These are phyloP conservation scores for Thalassiosira exigua DNA, from an alignment of 352 stramenopile species.

Conservation along the genomic window DNA sequence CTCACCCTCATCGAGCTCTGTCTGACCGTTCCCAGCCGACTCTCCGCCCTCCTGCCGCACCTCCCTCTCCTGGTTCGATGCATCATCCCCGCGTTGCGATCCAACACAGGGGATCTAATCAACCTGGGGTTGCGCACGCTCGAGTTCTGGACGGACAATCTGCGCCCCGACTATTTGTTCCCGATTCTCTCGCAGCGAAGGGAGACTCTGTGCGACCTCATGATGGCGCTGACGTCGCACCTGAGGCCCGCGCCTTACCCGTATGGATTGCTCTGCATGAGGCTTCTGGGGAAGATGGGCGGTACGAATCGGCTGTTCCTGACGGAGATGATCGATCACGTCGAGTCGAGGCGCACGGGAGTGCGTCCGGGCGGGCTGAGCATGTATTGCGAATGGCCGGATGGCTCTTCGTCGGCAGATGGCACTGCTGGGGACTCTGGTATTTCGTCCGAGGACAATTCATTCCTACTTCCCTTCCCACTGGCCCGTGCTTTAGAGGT, in stretches of 20 bases:
- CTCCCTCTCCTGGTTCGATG: slow-evolving; percentile 95
- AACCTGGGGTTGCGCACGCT: slow-evolving; percentile 91
- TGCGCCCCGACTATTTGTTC: slow-evolving; percentile 96
- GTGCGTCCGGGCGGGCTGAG: slow-evolving; percentile 14
- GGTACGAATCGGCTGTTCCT: slow-evolving; percentile 92
- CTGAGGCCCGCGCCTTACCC: slow-evolving; percentile 95
- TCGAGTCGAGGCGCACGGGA: neutral
- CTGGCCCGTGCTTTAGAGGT: slow-evolving; percentile 67
- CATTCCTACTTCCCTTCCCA: slow-evolving; percentile 67
- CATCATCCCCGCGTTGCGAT: slow-evolving; percentile 93
- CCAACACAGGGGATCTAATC: slow-evolving; percentile 91
- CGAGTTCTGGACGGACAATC: slow-evolving; percentile 99
- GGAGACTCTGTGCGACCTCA: slow-evolving; percentile 90
- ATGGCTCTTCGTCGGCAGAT: too few species aligned
- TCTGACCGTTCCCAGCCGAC: slow-evolving; percentile 93
- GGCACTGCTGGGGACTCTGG: neutral
- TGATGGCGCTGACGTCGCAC: slow-evolving; percentile 94
- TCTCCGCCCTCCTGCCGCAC: slow-evolving; percentile 96
- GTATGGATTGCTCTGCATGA: slow-evolving; percentile 88
- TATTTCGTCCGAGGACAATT: slow-evolving; percentile 10
- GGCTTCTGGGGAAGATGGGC: slow-evolving; percentile 95
- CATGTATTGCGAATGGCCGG: slow-evolving; percentile 63
- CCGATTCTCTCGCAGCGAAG: slow-evolving; percentile 74
- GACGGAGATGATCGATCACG: slow-evolving; percentile 73
- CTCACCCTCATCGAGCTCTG: slow-evolving; percentile 95